Evolutionary conservation across 108 stramenopile genomes (phyloP).

Genomic region (Skeletonema potamos): DNA sequence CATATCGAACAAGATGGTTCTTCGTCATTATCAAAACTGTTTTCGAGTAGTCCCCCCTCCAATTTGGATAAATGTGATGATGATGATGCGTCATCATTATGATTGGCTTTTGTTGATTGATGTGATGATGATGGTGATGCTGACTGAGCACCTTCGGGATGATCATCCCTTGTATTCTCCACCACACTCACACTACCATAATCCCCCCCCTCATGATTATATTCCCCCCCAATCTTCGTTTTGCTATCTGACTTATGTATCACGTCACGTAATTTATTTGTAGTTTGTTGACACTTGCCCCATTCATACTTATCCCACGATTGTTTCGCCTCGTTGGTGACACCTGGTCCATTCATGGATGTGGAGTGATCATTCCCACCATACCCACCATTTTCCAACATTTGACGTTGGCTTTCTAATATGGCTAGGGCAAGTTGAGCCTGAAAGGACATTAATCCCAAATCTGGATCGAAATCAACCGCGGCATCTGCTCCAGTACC

Average conservation of each 20-base stretch:
- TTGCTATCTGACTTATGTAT: conserved; percentile 11
- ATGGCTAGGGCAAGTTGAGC: conserved; percentile 91
- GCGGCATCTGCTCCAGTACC: conserved; percentile 25
- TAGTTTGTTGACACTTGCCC: conserved; percentile 36
- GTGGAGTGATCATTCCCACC: conserved; percentile 63
- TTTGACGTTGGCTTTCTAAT: conserved; percentile 81
- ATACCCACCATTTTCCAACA: conserved; percentile 84
- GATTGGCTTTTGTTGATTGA: background rate
- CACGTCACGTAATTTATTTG: conserved; percentile 32
- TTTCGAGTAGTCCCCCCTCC: conserved; percentile 12
- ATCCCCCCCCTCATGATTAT: conserved; percentile 19
- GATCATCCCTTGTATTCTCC: background rate
- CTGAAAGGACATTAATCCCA: conserved; percentile 81
- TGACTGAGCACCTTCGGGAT: background rate
- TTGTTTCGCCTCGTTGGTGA: conserved; percentile 67
- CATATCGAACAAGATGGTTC: conserved; percentile 83
- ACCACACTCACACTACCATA: conserved; percentile 35
- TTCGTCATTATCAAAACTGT: conserved; percentile 30
- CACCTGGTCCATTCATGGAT: conserved; percentile 45
- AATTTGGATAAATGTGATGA: conserved; percentile 20
- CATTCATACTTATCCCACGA: conserved; percentile 73
- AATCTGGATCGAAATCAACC: conserved; percentile 50
- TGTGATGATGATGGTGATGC: background rate
- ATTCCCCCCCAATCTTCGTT: conserved; percentile 2
- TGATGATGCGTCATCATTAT: background rate